Evolutionary conservation across 495 filamentous ascomycete species (phyloP).

Genomic region (Trichoderma reesei): DNA sequence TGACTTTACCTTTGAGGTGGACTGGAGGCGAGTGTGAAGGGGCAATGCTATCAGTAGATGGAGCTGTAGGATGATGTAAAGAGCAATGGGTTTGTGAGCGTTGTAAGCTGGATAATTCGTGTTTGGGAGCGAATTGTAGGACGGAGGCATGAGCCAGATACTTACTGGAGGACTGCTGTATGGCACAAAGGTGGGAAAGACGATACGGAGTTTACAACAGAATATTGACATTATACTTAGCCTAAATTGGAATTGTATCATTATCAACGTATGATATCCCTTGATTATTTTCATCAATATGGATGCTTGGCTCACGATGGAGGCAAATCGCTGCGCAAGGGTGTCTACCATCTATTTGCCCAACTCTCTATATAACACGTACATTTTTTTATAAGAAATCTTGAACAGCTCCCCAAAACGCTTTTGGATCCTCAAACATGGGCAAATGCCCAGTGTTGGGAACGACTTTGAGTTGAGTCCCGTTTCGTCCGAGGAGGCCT

Average conservation of each 20-base stretch:
- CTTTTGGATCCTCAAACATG: constrained; percentile 65
- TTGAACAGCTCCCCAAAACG: constrained; percentile 52
- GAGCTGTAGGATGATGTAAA: not conserved
- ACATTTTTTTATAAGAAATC: constrained; percentile 34
- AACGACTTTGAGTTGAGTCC: constrained; percentile 49
- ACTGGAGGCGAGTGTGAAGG: not conserved
- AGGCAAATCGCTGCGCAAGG: no score
- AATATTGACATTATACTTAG: no score
- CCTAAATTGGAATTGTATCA: no score
- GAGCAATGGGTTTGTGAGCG: not conserved
- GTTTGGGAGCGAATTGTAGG: no score
- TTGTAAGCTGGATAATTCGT: not conserved
- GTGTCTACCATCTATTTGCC: not conserved
- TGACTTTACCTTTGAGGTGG: not conserved
- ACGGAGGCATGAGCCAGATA: no score
- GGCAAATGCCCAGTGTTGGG: constrained; percentile 66
- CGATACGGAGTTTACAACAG: no score
- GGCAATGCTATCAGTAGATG: not conserved
- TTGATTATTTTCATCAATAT: no score
- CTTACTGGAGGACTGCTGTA: no score
- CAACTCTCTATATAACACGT: not conserved
- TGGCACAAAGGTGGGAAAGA: no score
- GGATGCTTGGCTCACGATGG: no score
- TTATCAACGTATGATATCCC: no score
- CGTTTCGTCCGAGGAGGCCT: constrained; percentile 36